Conservation (phyloP, 78 protist species). For the Dictyostelium capitatum region DNA sequence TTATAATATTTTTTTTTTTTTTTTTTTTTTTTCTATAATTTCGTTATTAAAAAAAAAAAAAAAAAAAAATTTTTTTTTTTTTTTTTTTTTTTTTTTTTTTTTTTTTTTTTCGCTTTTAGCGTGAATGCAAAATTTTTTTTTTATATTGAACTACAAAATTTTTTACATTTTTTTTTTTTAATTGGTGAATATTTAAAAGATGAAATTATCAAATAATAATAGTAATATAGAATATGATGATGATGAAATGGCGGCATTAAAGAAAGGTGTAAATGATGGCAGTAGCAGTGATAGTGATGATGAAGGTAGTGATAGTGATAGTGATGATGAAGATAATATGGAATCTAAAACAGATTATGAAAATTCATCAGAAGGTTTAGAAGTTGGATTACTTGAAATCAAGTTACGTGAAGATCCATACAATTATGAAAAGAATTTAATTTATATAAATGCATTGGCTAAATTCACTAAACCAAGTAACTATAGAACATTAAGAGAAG, state of each 20-base stretch:
- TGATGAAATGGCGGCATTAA: neutral
- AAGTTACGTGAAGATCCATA: constrained; percentile 71
- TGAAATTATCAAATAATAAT: neutral
- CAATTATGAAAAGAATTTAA: constrained; percentile 19
- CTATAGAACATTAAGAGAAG: neutral
- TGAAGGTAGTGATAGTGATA: neutral
- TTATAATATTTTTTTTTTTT: too few species aligned
- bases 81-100: too few species aligned
- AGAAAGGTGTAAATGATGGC: neutral
- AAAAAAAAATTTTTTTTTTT: too few species aligned
- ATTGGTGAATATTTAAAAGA: too few species aligned
- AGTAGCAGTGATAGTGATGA: neutral
- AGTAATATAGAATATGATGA: too few species aligned
- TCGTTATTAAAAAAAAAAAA: too few species aligned
- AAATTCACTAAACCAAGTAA: neutral
- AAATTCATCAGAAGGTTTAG: constrained; percentile 20
- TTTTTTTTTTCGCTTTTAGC: too few species aligned
- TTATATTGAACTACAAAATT: too few species aligned
- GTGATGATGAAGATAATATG: neutral
- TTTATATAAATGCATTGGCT: constrained; percentile 22
- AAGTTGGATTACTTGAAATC: constrained; percentile 54
- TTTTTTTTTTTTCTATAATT: too few species aligned
- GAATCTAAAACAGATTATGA: neutral
- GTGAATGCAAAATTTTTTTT: too few species aligned
- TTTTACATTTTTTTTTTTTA: too few species aligned